phyloP scores from a whole-genome alignment of 306 rosid species.

The Inga laurina region DNA sequence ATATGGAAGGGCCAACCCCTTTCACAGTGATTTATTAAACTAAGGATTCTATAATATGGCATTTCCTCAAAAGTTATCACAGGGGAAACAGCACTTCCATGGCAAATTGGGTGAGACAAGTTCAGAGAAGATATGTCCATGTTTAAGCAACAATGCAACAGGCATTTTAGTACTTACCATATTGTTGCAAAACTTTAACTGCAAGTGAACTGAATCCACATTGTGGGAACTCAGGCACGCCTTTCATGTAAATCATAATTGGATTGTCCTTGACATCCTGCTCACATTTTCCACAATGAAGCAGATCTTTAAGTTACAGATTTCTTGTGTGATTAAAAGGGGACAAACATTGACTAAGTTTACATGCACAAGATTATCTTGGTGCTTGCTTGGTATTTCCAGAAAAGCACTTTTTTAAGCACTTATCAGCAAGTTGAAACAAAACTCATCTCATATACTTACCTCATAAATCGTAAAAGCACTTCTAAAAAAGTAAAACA shows the following conservation, averaged over 20 bases:
- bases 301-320: background rate
- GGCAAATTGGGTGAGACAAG: constrained; percentile 10
- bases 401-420: too few species aligned
- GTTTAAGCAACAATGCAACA: background rate
- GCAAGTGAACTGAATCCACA: constrained; percentile 92
- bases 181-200: constrained; percentile 63
- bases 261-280: constrained; percentile 85
- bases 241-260: constrained; percentile 86
- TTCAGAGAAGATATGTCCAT: background rate
- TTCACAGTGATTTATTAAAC: background rate
- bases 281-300: constrained; percentile 25
- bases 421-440: too few species aligned
- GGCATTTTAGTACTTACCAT: constrained; percentile 44
- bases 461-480: too few species aligned
- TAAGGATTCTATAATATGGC: background rate
- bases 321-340: background rate
- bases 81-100: constrained; percentile 20
- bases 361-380: background rate
- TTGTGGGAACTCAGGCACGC: constrained; percentile 73
- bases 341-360: background rate
- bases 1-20: background rate
- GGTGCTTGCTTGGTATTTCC: too few species aligned
- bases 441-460: too few species aligned
- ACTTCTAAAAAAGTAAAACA: too few species aligned
- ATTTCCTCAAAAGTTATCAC: background rate